Percentiles rank a stretch among this genome's conserved stretches.
Conservation (phyloP, 2,329 filamentous ascomycete species). For the Neurospora sp. region DNA sequence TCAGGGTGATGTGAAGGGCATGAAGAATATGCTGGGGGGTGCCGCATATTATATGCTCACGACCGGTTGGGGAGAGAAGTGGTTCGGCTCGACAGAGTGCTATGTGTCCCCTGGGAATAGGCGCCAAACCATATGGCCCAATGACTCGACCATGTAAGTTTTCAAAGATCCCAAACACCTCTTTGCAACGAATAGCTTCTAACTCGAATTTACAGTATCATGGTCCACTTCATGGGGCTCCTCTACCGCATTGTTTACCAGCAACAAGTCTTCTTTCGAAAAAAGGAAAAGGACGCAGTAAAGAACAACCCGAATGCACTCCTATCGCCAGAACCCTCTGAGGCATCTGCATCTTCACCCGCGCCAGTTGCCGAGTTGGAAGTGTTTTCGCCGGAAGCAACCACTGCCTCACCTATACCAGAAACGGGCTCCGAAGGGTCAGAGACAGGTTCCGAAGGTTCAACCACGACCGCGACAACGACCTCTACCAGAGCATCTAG, state of each 20-base stretch:
- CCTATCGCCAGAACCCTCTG: neutral
- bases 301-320: neutral
- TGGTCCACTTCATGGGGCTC: constrained; percentile 7
- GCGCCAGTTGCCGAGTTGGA: neutral
- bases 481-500: constrained; percentile 3
- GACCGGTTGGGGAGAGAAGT: constrained; percentile 8
- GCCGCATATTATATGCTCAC: constrained; percentile 9
- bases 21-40: constrained; percentile 7
- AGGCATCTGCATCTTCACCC: neutral
- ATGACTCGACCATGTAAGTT: constrained; percentile 12
- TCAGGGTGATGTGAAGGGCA: neutral
- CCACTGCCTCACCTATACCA: neutral
- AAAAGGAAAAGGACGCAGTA: neutral
- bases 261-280: neutral
- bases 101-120: neutral
- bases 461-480: neutral
- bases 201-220: neutral
- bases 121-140: constrained; percentile 8
- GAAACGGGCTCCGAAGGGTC: neutral
- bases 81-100: constrained; percentile 9
- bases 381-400: neutral
- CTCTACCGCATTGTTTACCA: neutral
- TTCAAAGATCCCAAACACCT: neutral
- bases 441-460: neutral
- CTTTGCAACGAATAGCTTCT: neutral